A percentile compares a stretch with the other conserved stretches of the same genome.
Evolutionary conservation across 306 rosid species (phyloP).

Genomic region (Cicer chorassanicum): DNA sequence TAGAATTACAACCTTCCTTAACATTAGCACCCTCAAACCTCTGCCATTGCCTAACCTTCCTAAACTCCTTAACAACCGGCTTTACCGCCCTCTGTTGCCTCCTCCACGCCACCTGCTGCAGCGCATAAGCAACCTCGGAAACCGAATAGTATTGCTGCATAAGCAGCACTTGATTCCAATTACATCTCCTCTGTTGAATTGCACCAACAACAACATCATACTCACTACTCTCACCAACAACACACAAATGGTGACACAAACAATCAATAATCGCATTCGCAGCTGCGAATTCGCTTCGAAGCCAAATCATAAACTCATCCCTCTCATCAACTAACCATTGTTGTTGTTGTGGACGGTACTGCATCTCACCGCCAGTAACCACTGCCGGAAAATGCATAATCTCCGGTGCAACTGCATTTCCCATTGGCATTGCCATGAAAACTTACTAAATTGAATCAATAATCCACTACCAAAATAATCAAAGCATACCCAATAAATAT

Average conservation of each 20-base stretch:
- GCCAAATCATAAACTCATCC: conserved; percentile 88
- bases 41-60: conserved; percentile 69
- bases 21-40: conserved; percentile 52
- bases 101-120: conserved; percentile 84
- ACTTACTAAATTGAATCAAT: not conserved
- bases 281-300: conserved; percentile 95
- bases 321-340: conserved; percentile 95
- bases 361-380: conserved; percentile 52
- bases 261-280: conserved; percentile 93
- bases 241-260: conserved; percentile 79
- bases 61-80: conserved; percentile 62
- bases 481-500: not conserved
- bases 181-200: conserved; percentile 81
- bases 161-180: conserved; percentile 91
- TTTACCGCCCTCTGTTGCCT: conserved; percentile 78
- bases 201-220: conserved; percentile 70
- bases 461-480: not conserved
- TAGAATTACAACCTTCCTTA: conserved; percentile 62
- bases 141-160: conserved; percentile 97
- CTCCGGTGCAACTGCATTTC: conserved; percentile 7
- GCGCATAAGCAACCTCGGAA: conserved; percentile 66
- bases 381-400: conserved; percentile 25
- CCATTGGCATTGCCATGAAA: conserved; percentile 29
- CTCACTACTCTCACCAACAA: conserved; percentile 78
- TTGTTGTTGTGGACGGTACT: conserved; percentile 58